A percentile compares a stretch with the other conserved stretches of the same genome.
Conservation (phyloP, 139 green algal species). For the Asterochloris sp. region DNA sequence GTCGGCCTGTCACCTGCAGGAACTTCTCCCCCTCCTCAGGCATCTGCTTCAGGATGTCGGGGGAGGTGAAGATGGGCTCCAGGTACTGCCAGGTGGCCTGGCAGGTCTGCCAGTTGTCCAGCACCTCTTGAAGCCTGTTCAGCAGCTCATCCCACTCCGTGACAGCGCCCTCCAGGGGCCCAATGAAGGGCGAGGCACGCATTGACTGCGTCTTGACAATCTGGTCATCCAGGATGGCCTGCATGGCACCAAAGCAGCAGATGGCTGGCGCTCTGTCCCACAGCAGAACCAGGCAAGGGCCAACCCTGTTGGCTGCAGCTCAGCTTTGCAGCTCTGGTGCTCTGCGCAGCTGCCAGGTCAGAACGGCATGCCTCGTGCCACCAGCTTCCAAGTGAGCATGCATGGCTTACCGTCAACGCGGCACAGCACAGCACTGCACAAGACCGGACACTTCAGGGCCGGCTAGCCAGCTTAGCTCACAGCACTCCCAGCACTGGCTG, state of each 20-base stretch:
- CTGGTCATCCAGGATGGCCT: slow-evolving; percentile 76
- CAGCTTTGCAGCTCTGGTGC: too few species aligned
- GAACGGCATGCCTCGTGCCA: too few species aligned
- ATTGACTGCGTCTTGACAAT: slow-evolving; percentile 76
- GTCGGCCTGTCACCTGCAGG: slow-evolving; percentile 37
- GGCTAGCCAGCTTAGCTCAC: too few species aligned
- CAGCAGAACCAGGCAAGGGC: too few species aligned
- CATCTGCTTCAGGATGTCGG: slow-evolving; percentile 89
- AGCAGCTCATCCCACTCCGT: slow-evolving; percentile 67
- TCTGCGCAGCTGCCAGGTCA: too few species aligned
- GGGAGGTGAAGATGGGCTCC: slow-evolving; percentile 79
- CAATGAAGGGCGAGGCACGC: slow-evolving; percentile 74
- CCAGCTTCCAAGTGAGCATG: too few species aligned
- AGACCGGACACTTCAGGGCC: too few species aligned
- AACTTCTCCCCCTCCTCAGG: slow-evolving; percentile 84
- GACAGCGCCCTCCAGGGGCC: slow-evolving; percentile 63
- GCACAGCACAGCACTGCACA: too few species aligned
- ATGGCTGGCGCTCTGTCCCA: too few species aligned
- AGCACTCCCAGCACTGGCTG: too few species aligned
- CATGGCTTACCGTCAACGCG: too few species aligned
- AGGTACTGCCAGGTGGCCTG: slow-evolving; percentile 85
- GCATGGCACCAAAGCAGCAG: neutral
- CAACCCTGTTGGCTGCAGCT: too few species aligned
- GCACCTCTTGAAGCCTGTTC: slow-evolving; percentile 65
- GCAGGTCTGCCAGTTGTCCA: slow-evolving; percentile 82